These are phyloP conservation scores for Curvularia eragrostidis DNA, from an alignment of 2,329 filamentous ascomycete species.

Conservation along the genomic window DNA sequence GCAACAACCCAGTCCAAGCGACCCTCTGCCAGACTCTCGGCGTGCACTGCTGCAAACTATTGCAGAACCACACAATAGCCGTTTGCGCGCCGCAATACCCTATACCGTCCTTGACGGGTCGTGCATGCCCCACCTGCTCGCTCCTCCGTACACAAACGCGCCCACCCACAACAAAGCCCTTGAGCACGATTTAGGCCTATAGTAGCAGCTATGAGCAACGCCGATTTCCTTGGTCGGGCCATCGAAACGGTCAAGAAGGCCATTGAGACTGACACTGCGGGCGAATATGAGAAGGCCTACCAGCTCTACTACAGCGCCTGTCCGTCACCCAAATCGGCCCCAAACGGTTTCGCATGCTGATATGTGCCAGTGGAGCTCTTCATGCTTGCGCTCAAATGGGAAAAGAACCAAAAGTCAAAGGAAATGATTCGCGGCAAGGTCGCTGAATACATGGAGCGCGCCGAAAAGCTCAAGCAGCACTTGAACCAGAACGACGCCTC, in stretches of 20 bases:
- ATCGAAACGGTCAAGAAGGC: constrained; percentile 98
- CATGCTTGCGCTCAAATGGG: constrained; percentile 99
- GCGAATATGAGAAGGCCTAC: constrained; percentile 97
- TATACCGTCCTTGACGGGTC: neutral
- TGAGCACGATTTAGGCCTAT: constrained; percentile 7
- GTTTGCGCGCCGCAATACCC: neutral
- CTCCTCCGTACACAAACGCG: constrained; percentile 8
- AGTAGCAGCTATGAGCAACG: constrained; percentile 76
- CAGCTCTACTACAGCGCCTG: constrained; percentile 88
- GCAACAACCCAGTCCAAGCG: neutral
- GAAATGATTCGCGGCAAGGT: constrained; percentile 97
- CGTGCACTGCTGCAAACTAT: neutral
- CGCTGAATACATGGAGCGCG: constrained; percentile 96
- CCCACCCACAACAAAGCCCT: constrained; percentile 7
- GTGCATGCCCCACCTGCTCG: constrained; percentile 11
- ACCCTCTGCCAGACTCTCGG: neutral
- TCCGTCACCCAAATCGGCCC: constrained; percentile 30
- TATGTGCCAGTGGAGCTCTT: constrained; percentile 78
- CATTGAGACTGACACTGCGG: constrained; percentile 93
- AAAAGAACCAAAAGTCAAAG: constrained; percentile 97
- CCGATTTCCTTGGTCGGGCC: constrained; percentile 94
- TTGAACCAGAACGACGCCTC: constrained; percentile 72
- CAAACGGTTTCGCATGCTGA: constrained; percentile 22
- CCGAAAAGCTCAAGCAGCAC: constrained; percentile 96
- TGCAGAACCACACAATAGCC: neutral